phyloP scores from a whole-genome alignment of 305 asterid genomes.

The Ajuga reptans region DNA sequence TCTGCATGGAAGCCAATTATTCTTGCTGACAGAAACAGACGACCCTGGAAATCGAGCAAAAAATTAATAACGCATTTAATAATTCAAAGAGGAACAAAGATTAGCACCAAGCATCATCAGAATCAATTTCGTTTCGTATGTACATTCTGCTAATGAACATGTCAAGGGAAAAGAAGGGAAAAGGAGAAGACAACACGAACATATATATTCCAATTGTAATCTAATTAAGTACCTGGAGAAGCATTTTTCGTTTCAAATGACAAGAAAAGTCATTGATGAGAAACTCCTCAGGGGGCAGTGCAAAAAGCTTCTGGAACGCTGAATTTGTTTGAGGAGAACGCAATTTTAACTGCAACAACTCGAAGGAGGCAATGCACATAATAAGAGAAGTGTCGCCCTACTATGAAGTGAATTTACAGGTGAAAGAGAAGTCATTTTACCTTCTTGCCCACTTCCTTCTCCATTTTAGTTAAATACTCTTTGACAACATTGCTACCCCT shows the following conservation, averaged over 20 bases:
- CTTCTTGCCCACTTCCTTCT: conserved; percentile 97
- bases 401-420: conserved; percentile 15
- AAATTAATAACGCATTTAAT: conserved; percentile 10
- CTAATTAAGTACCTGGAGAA: conserved; percentile 64
- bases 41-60: conserved; percentile 55
- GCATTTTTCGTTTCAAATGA: conserved; percentile 94
- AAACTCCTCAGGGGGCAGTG: conserved; percentile 87
- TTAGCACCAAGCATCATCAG: conserved; percentile 16
- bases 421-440: conserved; percentile 31
- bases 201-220: background rate
- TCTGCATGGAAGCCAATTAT: conserved; percentile 90
- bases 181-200: background rate
- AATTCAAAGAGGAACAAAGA: conserved; percentile 18
- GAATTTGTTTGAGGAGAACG: conserved; percentile 97
- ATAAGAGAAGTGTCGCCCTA: conserved; percentile 2
- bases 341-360: conserved; percentile 49
- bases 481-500: conserved; percentile 64
- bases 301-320: conserved; percentile 91
- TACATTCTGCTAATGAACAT: background rate
- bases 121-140: background rate
- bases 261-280: conserved; percentile 91
- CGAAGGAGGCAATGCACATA: background rate
- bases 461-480: conserved; percentile 82
- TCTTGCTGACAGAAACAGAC: conserved; percentile 89
- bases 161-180: background rate